These are phyloP conservation scores for Pyrus bretschneideri DNA, from an alignment of 306 rosid genomes.

Conservation along the genomic window DNA sequence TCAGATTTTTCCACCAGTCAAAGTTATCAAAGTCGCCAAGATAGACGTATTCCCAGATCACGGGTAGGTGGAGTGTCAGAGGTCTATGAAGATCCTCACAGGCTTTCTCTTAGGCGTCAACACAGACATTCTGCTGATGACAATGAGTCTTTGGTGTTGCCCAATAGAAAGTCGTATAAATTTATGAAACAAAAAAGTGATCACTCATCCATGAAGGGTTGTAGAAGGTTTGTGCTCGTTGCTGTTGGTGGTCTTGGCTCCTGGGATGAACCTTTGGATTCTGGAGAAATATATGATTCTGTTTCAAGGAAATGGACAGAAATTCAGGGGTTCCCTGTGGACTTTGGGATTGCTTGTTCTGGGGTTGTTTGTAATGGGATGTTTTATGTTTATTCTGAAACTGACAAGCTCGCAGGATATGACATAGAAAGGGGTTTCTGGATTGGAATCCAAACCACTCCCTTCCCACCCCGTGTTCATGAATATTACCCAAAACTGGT, in stretches of 20 bases:
- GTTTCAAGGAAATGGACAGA: slow-evolving; percentile 84
- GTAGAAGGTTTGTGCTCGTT: slow-evolving; percentile 67
- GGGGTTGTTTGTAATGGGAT: slow-evolving; percentile 82
- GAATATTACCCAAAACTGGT: slow-evolving; percentile 90
- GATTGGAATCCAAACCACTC: slow-evolving; percentile 71
- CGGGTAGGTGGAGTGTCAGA: slow-evolving; percentile 77
- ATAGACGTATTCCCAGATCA: slow-evolving; percentile 66
- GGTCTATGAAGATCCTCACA: slow-evolving; percentile 96
- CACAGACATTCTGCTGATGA: slow-evolving; percentile 50
- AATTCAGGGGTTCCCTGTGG: slow-evolving; percentile 69
- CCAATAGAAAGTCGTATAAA: slow-evolving; percentile 61
- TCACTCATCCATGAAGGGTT: slow-evolving; percentile 47
- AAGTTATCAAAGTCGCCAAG: slow-evolving; percentile 68
- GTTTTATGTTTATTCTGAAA: slow-evolving; percentile 89
- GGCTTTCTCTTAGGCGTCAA: slow-evolving; percentile 86
- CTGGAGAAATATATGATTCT: slow-evolving; percentile 91
- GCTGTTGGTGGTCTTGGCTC: slow-evolving; percentile 91
- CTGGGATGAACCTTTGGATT: slow-evolving; percentile 95
- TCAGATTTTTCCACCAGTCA: slow-evolving; percentile 53
- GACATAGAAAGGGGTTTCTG: slow-evolving; percentile 78
- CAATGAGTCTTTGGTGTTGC: slow-evolving; percentile 43
- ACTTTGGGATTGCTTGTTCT: slow-evolving; percentile 72
- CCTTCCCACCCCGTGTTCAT: slow-evolving; percentile 63
- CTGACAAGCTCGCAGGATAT: slow-evolving; percentile 81
- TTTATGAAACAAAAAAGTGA: slow-evolving; percentile 65